Percentiles rank a stretch among this genome's conserved stretches.
Evolutionary conservation across 2,329 filamentous ascomycete genomes (phyloP).

Genomic region (Periglandula ipomoeae): DNA sequence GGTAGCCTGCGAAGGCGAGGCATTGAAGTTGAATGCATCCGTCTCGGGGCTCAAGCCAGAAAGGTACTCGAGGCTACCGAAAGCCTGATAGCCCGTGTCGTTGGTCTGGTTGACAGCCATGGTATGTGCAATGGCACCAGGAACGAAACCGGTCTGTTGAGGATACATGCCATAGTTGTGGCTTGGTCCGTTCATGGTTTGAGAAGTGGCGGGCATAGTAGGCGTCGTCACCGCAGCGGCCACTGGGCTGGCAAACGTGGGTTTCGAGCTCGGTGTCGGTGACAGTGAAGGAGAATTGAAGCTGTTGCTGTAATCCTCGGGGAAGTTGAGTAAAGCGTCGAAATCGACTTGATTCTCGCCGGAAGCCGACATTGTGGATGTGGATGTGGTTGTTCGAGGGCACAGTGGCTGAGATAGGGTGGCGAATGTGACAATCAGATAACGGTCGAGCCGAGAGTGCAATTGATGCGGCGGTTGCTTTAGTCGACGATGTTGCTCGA

Average conservation of each 20-base stretch:
- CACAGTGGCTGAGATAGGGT: constrained; percentile 3
- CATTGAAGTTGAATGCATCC: constrained; percentile 64
- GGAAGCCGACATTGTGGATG: constrained; percentile 28
- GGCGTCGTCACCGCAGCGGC: constrained; percentile 45
- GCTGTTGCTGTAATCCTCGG: constrained; percentile 45
- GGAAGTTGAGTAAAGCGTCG: constrained; percentile 52
- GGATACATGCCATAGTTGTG: constrained; percentile 94
- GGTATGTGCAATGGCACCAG: constrained; percentile 71
- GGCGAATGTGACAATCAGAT: constrained; percentile 4
- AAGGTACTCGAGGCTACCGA: constrained; percentile 40
- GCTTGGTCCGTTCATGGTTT: constrained; percentile 68
- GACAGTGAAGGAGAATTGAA: constrained; percentile 55
- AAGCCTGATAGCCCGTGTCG: constrained; percentile 43
- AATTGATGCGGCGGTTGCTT: background rate
- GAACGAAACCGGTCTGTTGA: constrained; percentile 88
- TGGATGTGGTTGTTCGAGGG: background rate
- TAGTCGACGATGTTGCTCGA: background rate
- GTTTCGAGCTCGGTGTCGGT: constrained; percentile 43
- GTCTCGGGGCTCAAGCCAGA: constrained; percentile 52
- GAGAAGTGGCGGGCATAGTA: constrained; percentile 45
- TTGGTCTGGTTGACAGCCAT: constrained; percentile 64
- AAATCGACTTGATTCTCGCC: constrained; percentile 39
- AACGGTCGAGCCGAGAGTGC: background rate
- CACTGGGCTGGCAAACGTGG: constrained; percentile 41
- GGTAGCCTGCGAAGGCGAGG: constrained; percentile 50